Percentiles rank a stretch among this genome's conserved stretches.
These are phyloP conservation scores for Salix purpurea DNA, from an alignment of 345 rosid genomes.

Conservation along the genomic window DNA sequence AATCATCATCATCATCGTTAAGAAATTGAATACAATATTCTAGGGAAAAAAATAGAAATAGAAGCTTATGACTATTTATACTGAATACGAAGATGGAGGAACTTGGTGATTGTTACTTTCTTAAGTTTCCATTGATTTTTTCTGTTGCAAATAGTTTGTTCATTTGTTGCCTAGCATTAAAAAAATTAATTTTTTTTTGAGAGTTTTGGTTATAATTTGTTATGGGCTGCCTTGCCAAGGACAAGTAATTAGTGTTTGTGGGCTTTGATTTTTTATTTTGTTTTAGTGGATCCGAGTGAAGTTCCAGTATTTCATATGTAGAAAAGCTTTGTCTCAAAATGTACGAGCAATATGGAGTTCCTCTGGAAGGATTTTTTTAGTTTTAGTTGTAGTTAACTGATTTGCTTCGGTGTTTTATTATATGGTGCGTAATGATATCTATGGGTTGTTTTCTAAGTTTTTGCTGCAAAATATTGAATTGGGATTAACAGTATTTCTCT, in stretches of 20 bases:
- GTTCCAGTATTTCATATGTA: too few species aligned
- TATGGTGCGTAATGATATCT: not conserved
- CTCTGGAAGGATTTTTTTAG: not conserved
- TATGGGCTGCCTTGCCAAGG: not conserved
- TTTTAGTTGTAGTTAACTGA: not conserved
- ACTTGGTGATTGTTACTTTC: too few species aligned
- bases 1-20: too few species aligned
- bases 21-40: too few species aligned
- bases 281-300: too few species aligned
- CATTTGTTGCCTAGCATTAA: not conserved
- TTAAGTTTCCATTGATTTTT: not conserved
- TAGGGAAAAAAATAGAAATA: too few species aligned
- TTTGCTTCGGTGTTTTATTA: not conserved
- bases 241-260: not conserved
- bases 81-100: too few species aligned
- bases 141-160: not conserved
- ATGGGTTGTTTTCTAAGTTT: not conserved
- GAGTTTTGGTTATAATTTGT: not conserved
- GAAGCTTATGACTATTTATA: too few species aligned
- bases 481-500: not conserved
- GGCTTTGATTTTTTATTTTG: too few species aligned
- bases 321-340: too few species aligned
- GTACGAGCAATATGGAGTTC: not conserved
- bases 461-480: not conserved
- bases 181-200: not conserved